Percentiles rank a stretch among this genome's conserved stretches.
These are phyloP conservation scores for Elsinoe necatrix DNA, from an alignment of 2,329 filamentous ascomycete genomes.

Conservation along the genomic window DNA sequence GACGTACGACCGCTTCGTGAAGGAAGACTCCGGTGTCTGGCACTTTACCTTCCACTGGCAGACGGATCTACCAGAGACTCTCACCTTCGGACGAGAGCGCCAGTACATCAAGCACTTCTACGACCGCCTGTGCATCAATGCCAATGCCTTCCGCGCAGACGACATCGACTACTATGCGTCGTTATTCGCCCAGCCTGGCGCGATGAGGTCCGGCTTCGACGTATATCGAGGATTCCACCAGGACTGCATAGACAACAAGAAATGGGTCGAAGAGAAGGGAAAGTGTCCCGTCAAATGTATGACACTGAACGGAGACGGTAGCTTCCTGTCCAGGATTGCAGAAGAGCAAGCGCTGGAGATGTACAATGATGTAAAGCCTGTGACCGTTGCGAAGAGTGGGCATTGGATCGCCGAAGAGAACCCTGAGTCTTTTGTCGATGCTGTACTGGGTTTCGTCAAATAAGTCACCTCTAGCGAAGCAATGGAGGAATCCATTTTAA, in stretches of 20 bases:
- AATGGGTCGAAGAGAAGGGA: conserved; percentile 26
- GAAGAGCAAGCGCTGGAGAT: conserved; percentile 28
- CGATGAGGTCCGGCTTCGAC: conserved; percentile 29
- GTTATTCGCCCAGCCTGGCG: conserved; percentile 30
- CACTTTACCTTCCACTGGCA: conserved; percentile 39
- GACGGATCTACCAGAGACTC: conserved; percentile 33
- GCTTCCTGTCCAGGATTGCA: conserved; percentile 24
- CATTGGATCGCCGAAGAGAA: conserved; percentile 36
- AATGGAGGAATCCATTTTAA: not conserved
- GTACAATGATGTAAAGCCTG: conserved; percentile 25
- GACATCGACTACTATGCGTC: conserved; percentile 34
- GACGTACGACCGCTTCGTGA: conserved; percentile 25
- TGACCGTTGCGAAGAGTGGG: conserved; percentile 25
- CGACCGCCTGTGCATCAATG: conserved; percentile 32
- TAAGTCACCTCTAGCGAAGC: not conserved
- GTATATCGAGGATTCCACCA: conserved; percentile 30
- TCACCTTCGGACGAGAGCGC: conserved; percentile 34
- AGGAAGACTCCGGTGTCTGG: conserved; percentile 27
- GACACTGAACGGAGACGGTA: conserved; percentile 27
- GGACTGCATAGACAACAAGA: conserved; percentile 28
- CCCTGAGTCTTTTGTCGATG: conserved; percentile 30
- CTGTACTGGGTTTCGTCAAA: conserved; percentile 26
- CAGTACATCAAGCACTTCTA: conserved; percentile 40
- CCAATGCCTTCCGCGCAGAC: conserved; percentile 28
- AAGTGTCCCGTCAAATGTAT: conserved; percentile 28